Evolutionary conservation across 2,329 filamentous ascomycete species (phyloP).

Genomic region (Neopestalotiopsis rosae): DNA sequence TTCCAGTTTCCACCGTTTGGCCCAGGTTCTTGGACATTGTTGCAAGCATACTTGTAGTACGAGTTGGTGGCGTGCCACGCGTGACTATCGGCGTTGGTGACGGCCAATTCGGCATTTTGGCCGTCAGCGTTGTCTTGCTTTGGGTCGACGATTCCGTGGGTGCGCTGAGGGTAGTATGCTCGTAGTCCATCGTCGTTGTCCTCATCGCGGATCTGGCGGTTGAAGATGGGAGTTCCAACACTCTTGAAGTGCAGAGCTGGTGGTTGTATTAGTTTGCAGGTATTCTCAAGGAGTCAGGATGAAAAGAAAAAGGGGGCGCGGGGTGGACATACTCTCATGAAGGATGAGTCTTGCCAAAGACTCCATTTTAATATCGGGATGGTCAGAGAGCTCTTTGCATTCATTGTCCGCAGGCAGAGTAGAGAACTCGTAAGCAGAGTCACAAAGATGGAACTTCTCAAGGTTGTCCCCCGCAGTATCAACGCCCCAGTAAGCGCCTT

Average conservation of each 20-base stretch:
- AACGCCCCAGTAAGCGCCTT: background rate
- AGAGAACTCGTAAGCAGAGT: background rate
- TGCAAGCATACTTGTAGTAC: background rate
- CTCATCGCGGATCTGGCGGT: background rate
- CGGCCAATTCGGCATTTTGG: background rate
- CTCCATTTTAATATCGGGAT: background rate
- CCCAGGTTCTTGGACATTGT: background rate
- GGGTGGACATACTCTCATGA: background rate
- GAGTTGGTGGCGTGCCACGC: background rate
- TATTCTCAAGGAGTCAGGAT: background rate
- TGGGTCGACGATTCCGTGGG: background rate
- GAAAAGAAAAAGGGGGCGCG: background rate
- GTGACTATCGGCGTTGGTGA: background rate
- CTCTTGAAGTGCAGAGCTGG: background rate
- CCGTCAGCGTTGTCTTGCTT: background rate
- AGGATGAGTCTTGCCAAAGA: background rate
- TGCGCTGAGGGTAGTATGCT: background rate
- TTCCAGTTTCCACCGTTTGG: background rate
- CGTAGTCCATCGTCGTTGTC: background rate
- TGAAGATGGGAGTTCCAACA: background rate
- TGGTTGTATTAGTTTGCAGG: background rate
- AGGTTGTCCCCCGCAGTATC: background rate
- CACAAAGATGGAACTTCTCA: background rate
- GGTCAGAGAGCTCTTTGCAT: background rate
- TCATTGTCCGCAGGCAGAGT: background rate